A percentile compares a stretch with the other conserved stretches of the same genome.
Evolutionary conservation across 441 rosid species (phyloP).

Genomic region (Arabidopsis hybrid): DNA sequence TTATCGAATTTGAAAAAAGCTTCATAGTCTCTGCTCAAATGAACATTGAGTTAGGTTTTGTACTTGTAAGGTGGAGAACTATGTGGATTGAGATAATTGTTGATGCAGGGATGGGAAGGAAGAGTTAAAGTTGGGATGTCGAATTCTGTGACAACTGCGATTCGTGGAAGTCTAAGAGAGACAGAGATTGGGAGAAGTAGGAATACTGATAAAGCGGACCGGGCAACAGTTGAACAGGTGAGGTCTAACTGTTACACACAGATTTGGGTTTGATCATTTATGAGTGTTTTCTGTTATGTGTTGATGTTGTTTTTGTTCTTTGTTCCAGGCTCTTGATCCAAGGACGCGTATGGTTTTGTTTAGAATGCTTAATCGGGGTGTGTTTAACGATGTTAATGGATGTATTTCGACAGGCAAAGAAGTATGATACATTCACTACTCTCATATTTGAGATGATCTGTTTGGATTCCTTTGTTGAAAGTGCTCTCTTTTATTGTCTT

Average conservation of each 20-base stretch:
- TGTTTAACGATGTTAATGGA: conserved; percentile 83
- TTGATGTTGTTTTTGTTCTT: conserved; percentile 35
- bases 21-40: neutral
- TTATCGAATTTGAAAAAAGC: neutral
- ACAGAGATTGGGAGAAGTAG: conserved; percentile 78
- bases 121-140: conserved; percentile 84
- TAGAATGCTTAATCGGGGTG: conserved; percentile 89
- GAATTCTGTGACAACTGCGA: conserved; percentile 89
- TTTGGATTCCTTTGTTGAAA: conserved; percentile 9
- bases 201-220: conserved; percentile 85
- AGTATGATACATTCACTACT: conserved; percentile 46
- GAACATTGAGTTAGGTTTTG: neutral
- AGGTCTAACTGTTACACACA: too few relatives aligned
- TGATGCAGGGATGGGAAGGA: conserved; percentile 91
- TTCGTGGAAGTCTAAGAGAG: conserved; percentile 82
- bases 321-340: conserved; percentile 82
- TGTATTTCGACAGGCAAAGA: conserved; percentile 99
- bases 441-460: neutral
- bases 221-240: conserved; percentile 92
- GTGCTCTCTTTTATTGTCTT: conserved; percentile 11
- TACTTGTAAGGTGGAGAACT: neutral
- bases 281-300: neutral
- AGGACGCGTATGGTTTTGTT: conserved; percentile 94
- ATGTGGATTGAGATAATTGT: neutral
- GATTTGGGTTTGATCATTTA: too few relatives aligned